Evolutionary conservation across 2,329 filamentous ascomycete genomes (phyloP).

Genomic region (Talaromyces sp.): DNA sequence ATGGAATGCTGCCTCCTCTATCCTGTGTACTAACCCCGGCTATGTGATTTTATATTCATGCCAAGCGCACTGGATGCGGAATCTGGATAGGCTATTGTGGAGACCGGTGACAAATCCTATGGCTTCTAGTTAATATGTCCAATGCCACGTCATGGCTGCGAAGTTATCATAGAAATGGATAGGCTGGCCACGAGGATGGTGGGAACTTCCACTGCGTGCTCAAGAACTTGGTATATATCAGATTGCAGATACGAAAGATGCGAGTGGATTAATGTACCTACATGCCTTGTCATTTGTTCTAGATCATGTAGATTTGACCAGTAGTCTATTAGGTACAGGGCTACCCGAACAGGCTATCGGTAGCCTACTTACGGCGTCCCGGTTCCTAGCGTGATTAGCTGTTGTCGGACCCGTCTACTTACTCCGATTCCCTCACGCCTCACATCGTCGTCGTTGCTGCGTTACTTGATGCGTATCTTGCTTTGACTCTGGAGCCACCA

Average conservation of each 20-base stretch:
- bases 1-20: background rate
- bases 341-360: background rate
- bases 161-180: background rate
- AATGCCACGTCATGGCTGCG: background rate
- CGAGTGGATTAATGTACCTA: background rate
- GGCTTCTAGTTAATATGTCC: background rate
- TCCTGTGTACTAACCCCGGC: background rate
- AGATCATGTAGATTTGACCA: background rate
- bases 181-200: background rate
- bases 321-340: background rate
- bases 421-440: background rate
- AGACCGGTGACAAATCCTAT: background rate
- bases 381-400: slow-evolving; percentile 2
- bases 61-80: background rate
- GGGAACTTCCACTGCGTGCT: background rate
- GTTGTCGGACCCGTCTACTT: background rate
- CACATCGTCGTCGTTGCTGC: background rate
- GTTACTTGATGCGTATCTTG: background rate
- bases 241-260: background rate
- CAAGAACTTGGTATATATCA: background rate
- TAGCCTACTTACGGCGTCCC: slow-evolving; percentile 15
- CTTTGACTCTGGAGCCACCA: background rate
- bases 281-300: background rate
- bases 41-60: slow-evolving; percentile 7
- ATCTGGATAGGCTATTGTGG: background rate